Base-by-base conservation (phyloP, 139 green algal species). In the Micractinium conductrix region DNA sequence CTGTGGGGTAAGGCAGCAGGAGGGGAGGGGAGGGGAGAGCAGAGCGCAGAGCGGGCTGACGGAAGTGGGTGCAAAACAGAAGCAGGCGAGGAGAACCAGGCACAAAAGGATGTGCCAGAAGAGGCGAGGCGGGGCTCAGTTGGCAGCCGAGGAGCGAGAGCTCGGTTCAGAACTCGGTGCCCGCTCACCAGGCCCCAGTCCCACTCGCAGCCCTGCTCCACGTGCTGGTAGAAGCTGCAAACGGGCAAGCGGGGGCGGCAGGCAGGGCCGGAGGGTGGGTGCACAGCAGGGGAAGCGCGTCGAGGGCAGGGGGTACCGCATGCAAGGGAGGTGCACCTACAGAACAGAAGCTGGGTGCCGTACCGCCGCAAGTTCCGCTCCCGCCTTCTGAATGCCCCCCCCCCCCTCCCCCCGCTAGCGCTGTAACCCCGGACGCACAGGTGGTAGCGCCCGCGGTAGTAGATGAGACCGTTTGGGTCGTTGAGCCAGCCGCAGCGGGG, bases 201-300 rank as follows among this genome's bases (percentile, higher is more conserved):
- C 94, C 94, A 97, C 68, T 96, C 91, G 82, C 91, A 94, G 21
- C 87, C 90, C 69, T 93, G 70, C 16, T 80, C 60, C 28, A 93
- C 85, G 55, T 96, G 92, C 87, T 98, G 94, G 58, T 96, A 98
- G 68, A 98, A 98, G 75, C 91, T 94, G 87, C 33, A 55, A 22
- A 19, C 9, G 37, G 35, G 58, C 2, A 2, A 7, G n/a, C 10
- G 37, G n/a, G 74, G 35, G 69, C 4, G 43, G 43, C 33, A 35
- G 4, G 26, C 70, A 53, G 19, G 69, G 70, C 70, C 2, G 40
- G 26, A 60, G 30, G 28, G 35, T 35, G 30, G 14, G 37, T 14
- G 37, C 69, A 28, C 9, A 45, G 48, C 10, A 58, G 48, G 48
- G 48, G 12, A 58, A 58, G 48, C n/a, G 48, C 48, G 10, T 58